Percentiles rank a stretch among this genome's conserved stretches.
These are phyloP conservation scores for Panaeolus cyanescens DNA, from an alignment of 768 basidiomycete genomes.

Conservation along the genomic window DNA sequence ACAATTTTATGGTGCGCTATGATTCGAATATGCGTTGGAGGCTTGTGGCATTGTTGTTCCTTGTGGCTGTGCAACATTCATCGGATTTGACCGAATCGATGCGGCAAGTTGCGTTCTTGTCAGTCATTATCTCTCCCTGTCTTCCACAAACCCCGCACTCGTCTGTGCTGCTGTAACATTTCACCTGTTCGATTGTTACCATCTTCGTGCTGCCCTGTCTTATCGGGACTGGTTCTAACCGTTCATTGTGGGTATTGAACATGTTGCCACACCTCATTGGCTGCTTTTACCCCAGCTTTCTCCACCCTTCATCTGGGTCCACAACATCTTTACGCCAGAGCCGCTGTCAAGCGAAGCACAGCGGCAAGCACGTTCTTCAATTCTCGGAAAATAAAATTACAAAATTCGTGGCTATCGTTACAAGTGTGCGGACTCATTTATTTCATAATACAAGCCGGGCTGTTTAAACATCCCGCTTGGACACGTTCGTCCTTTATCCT, in stretches of 20 bases:
- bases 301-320: background rate
- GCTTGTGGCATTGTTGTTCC: no score
- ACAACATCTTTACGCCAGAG: background rate
- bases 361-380: background rate
- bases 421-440: background rate
- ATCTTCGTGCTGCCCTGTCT: background rate
- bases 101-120: background rate
- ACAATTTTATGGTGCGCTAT: slow-evolving; percentile 1
- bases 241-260: background rate
- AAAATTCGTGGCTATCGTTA: background rate
- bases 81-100: background rate
- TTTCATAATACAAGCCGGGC: background rate
- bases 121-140: background rate
- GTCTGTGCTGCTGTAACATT: background rate
- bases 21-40: background rate
- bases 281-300: background rate
- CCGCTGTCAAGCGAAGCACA: background rate
- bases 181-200: background rate
- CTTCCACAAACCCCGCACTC: background rate
- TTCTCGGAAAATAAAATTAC: background rate
- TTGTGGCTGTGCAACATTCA: background rate
- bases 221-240: background rate
- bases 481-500: background rate
- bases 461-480: background rate
- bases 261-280: background rate